Base-by-base conservation (phyloP, 2,329 filamentous ascomycete genomes). In the Thelonectria blattea region DNA sequence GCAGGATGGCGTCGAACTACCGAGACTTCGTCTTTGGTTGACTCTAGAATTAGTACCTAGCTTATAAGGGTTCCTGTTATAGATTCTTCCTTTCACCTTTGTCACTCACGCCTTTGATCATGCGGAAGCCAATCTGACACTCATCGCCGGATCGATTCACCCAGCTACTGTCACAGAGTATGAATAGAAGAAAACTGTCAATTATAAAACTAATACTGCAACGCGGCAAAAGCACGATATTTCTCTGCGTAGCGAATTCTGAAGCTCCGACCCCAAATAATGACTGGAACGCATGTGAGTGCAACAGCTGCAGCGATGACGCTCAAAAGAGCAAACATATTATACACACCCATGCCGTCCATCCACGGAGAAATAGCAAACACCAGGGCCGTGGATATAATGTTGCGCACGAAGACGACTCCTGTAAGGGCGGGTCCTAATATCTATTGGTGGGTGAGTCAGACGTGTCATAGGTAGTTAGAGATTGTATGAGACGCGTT, bases 1-100 rank as follows among this genome's bases (percentile, higher is more conserved):
- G 76, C 65, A 83, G 75, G 54, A 78, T 97, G 46, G 88, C 84
- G 0, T 76, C 77, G 9, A 97, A 97, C 71, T 97, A 91, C 84
- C 83, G 79, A 39, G 81, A 83, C 6, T 97, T 96, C 74, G 80
- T 91, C 1, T 90, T 90, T 74, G 91, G 90, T 3, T 49, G 7
- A 50, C 15, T 15, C 4, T 14, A 3, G 10, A 37, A 37, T 30
- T 30, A 11, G 6, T 15, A 14, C 8, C 7, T 10, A 10, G 5
- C 27, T 30, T 30, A 30, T 7, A 30, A 30, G 27, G 27, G 8
- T 30, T 30, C 8, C 2, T 6, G 27, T 7, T 6, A 10, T 30
- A 30, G 27, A 30, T 30, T 30, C 27, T 2, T 30, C 5, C 2
- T 8, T 6, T 30, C 9, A 30, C 6, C 3, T 24, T 24, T 24